These are phyloP conservation scores for Paramecium sexaurelia DNA, from an alignment of 73 alveolate species.

Conservation along the genomic window DNA sequence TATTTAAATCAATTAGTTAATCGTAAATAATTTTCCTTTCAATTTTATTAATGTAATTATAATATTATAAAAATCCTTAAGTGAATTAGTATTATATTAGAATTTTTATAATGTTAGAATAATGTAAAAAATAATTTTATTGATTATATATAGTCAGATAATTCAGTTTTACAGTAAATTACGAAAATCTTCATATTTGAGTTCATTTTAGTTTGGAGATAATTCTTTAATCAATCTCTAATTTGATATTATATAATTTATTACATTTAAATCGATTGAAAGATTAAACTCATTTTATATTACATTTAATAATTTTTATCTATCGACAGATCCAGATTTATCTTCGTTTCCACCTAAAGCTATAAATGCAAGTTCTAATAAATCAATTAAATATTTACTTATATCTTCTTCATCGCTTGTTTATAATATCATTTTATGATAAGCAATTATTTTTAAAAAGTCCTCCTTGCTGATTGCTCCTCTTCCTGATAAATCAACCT, in stretches of 20 bases:
- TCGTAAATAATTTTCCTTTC: no score
- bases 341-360: constrained; percentile 97
- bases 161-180: constrained; percentile 61
- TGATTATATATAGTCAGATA: neutral
- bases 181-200: constrained; percentile 62
- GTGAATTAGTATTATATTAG: no score
- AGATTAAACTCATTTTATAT: constrained; percentile 60
- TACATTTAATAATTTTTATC: constrained; percentile 52
- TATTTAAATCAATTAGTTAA: no score
- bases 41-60: no score
- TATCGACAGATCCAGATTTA: constrained; percentile 79
- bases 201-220: constrained; percentile 57
- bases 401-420: constrained; percentile 67
- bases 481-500: constrained; percentile 62
- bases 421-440: constrained; percentile 46
- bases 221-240: constrained; percentile 61
- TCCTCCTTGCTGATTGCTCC: constrained; percentile 67
- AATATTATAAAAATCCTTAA: no score
- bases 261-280: constrained; percentile 66
- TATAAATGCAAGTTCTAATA: constrained; percentile 85
- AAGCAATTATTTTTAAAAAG: constrained; percentile 54
- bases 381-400: neutral
- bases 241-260: neutral
- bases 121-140: neutral
- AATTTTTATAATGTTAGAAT: neutral